These are phyloP conservation scores for Puccinia triticina DNA, from an alignment of 1,284 basidiomycete species.

Conservation along the genomic window DNA sequence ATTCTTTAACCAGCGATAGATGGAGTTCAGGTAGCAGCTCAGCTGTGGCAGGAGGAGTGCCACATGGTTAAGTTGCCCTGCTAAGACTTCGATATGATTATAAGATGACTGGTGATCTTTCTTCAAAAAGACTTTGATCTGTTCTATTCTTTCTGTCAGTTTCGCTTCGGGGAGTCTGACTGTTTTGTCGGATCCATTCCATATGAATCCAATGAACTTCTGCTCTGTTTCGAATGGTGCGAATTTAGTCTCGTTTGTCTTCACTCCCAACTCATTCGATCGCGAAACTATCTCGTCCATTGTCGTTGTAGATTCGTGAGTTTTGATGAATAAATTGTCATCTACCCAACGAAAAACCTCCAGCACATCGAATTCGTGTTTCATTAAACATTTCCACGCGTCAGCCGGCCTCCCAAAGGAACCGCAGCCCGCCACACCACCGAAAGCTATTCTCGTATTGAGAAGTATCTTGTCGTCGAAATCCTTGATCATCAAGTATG, in stretches of 20 bases:
- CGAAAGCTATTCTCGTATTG: slow-evolving; percentile 7
- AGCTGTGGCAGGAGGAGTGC: slow-evolving; percentile 9
- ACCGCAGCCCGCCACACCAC: slow-evolving; percentile 4
- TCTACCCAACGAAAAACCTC: slow-evolving; percentile 14
- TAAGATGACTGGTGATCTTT: neutral
- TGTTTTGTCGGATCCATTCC: slow-evolving; percentile 7
- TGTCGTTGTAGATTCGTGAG: neutral
- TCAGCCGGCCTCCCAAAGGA: slow-evolving; percentile 8
- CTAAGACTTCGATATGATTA: slow-evolving; percentile 1
- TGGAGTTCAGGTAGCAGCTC: neutral
- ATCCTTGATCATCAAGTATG: neutral
- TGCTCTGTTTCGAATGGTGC: neutral
- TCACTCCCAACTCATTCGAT: neutral
- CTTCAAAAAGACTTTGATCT: neutral
- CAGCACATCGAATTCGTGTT: neutral
- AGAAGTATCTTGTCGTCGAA: neutral
- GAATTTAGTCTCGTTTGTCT: slow-evolving; percentile 8
- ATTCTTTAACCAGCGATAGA: neutral
- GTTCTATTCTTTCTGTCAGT: neutral
- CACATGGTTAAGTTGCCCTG: neutral
- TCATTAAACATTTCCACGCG: slow-evolving; percentile 15
- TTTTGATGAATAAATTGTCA: slow-evolving; percentile 13
- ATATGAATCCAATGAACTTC: slow-evolving; percentile 13
- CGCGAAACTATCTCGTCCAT: neutral
- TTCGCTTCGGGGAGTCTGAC: neutral